Evolutionary conservation across 805 yeast species (phyloP), one percentile per base, ranked within the genome.

Genomic region (Clavispora fructus): DNA sequence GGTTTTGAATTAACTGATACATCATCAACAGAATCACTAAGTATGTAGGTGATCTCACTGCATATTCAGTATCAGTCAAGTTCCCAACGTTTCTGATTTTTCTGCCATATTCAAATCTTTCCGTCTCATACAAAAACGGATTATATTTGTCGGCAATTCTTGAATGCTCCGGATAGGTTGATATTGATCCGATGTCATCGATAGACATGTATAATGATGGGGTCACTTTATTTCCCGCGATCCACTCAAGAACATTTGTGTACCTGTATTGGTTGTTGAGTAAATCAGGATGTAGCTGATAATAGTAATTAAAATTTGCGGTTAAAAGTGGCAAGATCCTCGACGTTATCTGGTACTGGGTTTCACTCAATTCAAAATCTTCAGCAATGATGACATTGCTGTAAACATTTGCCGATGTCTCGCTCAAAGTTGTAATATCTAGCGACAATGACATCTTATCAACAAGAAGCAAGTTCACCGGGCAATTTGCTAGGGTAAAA

Each of bases 371-470:
- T 4, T 46, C 30, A 42, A 56, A 61, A 28, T 55, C 57, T n/a
- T 46, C 19, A n/a, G 41, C 28, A 16, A 44, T 43, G n/a, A 61
- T 41, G 12, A 38, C 39, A 23, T 49, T 44, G 37, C 56, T 54
- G 44, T 61, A 64, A 8, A 43, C 40, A 45, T 66, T 65, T 5
- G 57, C 53, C 9, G 60, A 52, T 17, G 55, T 61, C 10, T 46
- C 46, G 19, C 40, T 40, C 32, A 59, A 41, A 12, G 57, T 60
- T 13, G 69, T 61, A 31, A 65, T 63, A 48, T 65, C 69, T 13
- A 60, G 56, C 2, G 67, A 59, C n/a, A 56, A 42, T 1, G 57
- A 43, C 5, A 47, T 47, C 29, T 55, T 47, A 26, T 54, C 54
- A 12, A 49, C 57, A 0, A 61, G 58, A 13, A 64, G 43, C 23